Evolutionary conservation across 2,329 filamentous ascomycete genomes (phyloP), one percentile per base, ranked within the genome.

Genomic region (Pseudogymnoascus sp.): DNA sequence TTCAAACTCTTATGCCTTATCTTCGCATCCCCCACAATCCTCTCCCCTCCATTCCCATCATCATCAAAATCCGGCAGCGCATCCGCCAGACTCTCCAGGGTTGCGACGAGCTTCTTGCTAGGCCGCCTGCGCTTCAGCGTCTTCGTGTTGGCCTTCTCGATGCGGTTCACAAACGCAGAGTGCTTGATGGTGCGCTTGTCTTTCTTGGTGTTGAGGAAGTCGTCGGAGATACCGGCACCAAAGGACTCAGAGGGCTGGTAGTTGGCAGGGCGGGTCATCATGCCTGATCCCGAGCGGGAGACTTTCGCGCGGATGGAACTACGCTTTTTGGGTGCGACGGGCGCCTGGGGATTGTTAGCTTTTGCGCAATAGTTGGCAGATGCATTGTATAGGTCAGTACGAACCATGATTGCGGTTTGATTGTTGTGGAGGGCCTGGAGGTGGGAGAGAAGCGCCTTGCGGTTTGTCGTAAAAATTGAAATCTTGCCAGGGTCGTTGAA

Each of bases 111-210:
- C 74, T 95, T 94, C 74, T 92, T 92, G 65, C 80, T 83, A 0
- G 90, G 86, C 4, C 88, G 77, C 66, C 89, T 80, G 6, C 86
- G 82, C 73, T 88, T 87, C n/a, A 81, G 78, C 7, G 80, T 74
- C 71, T 81, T 85, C 61, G 74, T 73, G 61, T 74, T 69, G 63
- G 77, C 76, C 67, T 92, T 91, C 67, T 86, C 79, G 69, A 96
- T 89, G 66, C 87, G 89, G 17, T 85, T 87, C 29, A 96, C 79
- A 66, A 97, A 91, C 12, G 86, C 77, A 0, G 89, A 88, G 79
- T 91, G 91, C 72, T 92, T 92, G 69, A 95, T 90, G 35, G 81
- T 78, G 25, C 88, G 89, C 78, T 93, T 96, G 78, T 95, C 90
- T 72, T 84, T 87, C 76, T 97, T 97, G 66, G 82, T 86, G 61